Evolutionary conservation across 495 filamentous ascomycete species (phyloP), one percentile per base, ranked within the genome.

Genomic region (Glarea lozoyensis): DNA sequence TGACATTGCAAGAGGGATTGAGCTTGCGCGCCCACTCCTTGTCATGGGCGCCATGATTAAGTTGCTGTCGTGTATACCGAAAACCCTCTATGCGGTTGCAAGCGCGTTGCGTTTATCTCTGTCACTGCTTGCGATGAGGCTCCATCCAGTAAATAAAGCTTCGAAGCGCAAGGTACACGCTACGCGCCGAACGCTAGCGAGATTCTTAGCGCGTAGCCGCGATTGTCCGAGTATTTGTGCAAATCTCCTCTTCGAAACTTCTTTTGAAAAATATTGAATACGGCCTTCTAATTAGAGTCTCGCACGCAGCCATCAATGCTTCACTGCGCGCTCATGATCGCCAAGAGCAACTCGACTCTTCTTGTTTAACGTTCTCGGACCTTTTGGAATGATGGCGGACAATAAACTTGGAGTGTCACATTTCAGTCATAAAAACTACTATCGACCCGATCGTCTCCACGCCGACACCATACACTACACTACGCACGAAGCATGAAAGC

Each of bases 221-320:
- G 40, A 48, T 49, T 34, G 37, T 48, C 42, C 32, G 50, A 22
- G 25, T 16, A 37, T 31, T 39, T 43, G 37, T 23, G 31, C 40
- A 34, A 54, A 34, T 62, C 65, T 72, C 68, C 74, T 76, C 65
- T 70, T 71, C 37, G 42, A 50, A 42, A n/a, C n/a, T n/a, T n/a
- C n/a, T n/a, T n/a, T 29, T n/a, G 25, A 29, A 7, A 62, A 67
- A 86, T 90, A 93, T 83, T 92, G 81, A 75, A 29, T 7, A 72
- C 66, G 82, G 92, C 88, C 81, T 84, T 79, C 75, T 86, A 86
- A 88, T 90, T 98, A 98, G 92, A 98, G 92, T 98, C 92, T 93
- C 92, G 92, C 86, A 81, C 78, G 79, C 85, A 81, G 86, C 76
- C 57, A 63, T 92, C 88, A 84, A 72, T 96, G 76, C 88, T 89